Conservation (phyloP, 2,329 filamentous ascomycete genomes). For the Lasiodiplodia sp. region DNA sequence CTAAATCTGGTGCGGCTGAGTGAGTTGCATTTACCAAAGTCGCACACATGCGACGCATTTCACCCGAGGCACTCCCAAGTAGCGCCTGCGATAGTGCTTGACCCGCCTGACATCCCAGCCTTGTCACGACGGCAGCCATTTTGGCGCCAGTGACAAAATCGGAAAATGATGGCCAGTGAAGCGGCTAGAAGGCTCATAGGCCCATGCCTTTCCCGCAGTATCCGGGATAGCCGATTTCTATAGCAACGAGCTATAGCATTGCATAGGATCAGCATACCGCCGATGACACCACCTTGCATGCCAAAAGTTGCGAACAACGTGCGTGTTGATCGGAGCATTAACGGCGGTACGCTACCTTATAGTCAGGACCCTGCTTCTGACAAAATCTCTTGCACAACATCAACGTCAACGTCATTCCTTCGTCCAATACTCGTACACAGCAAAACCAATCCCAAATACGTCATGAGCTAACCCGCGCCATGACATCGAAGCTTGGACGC, state of each 20-base stretch:
- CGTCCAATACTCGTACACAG: background rate
- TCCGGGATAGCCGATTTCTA: background rate
- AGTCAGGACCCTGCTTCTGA: background rate
- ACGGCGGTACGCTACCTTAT: background rate
- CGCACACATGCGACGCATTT: conserved; percentile 1
- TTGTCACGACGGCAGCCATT: background rate
- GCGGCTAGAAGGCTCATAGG: background rate
- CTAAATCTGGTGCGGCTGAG: background rate
- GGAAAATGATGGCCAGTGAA: background rate
- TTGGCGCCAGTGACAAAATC: background rate
- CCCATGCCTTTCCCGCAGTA: background rate
- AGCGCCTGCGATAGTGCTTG: conserved; percentile 3
- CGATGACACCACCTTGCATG: background rate
- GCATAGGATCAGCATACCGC: background rate
- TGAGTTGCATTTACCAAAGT: background rate
- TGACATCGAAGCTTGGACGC: background rate
- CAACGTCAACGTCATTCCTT: background rate
- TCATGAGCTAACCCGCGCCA: background rate
- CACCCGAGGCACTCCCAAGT: background rate
- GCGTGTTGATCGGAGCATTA: background rate
- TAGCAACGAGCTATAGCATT: background rate
- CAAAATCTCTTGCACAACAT: background rate
- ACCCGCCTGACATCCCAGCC: background rate
- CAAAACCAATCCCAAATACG: background rate
- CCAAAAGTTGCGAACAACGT: background rate